Percentiles rank a stretch among this genome's conserved stretches.
Evolutionary conservation across 2,329 filamentous ascomycete species (phyloP).

Genomic region (Pseudogymnoascus sp.): DNA sequence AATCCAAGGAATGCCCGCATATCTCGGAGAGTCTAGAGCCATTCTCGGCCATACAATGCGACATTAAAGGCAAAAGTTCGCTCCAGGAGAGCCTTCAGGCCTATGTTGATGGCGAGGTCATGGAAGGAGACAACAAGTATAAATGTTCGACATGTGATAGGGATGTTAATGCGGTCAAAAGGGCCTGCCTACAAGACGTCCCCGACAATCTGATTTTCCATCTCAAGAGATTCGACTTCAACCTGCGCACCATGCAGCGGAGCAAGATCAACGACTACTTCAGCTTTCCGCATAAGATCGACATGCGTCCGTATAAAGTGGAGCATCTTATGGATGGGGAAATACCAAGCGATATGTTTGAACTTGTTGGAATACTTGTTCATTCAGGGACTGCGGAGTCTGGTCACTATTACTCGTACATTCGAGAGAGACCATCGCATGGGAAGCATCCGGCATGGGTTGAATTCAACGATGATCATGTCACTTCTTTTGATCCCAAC

Average conservation of each 20-base stretch:
- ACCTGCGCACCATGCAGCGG: slow-evolving; percentile 67
- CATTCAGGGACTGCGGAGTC: slow-evolving; percentile 90
- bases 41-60: slow-evolving; percentile 91
- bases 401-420: slow-evolving; percentile 96
- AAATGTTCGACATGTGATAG: slow-evolving; percentile 86
- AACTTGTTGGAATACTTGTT: slow-evolving; percentile 90
- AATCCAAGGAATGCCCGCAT: slow-evolving; percentile 89
- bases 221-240: slow-evolving; percentile 81
- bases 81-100: slow-evolving; percentile 84
- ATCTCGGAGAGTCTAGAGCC: slow-evolving; percentile 86
- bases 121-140: slow-evolving; percentile 98
- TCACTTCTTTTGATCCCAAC: slow-evolving; percentile 66
- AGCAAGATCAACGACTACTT: slow-evolving; percentile 97
- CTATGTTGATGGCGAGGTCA: slow-evolving; percentile 93
- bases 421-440: slow-evolving; percentile 65
- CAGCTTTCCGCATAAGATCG: slow-evolving; percentile 73
- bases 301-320: slow-evolving; percentile 88
- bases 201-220: slow-evolving; percentile 95
- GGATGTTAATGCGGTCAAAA: slow-evolving; percentile 89
- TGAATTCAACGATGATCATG: slow-evolving; percentile 89
- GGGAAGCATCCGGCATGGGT: slow-evolving; percentile 58
- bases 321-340: slow-evolving; percentile 66
- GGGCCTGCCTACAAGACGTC: slow-evolving; percentile 83
- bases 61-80: slow-evolving; percentile 84
- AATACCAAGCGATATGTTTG: slow-evolving; percentile 68